Percentiles rank a stretch among this genome's conserved stretches.
Evolutionary conservation across 768 basidiomycete genomes (phyloP).

Genomic region (Cystobasidium ongulense): DNA sequence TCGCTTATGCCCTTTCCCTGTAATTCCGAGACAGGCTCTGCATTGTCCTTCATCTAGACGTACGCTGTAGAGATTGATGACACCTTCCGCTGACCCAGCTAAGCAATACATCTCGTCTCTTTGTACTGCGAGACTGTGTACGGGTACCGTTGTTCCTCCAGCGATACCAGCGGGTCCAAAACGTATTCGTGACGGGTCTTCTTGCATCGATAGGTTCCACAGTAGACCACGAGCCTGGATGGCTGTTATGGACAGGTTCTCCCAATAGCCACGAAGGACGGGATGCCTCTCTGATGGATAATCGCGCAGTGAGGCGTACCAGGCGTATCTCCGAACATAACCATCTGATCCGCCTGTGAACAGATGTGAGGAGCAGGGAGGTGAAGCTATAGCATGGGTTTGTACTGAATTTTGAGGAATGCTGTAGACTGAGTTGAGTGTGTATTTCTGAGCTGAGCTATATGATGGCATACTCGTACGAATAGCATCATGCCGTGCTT

Average conservation of each 20-base stretch:
- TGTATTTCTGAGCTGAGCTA: background rate
- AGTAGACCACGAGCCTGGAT: slow-evolving; percentile 4
- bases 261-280: slow-evolving; percentile 39
- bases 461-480: background rate
- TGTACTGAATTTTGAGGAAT: slow-evolving; percentile 20
- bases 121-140: slow-evolving; percentile 84
- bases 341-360: slow-evolving; percentile 41
- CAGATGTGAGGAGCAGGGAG: slow-evolving; percentile 37
- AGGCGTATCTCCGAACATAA: slow-evolving; percentile 38
- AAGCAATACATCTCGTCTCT: slow-evolving; percentile 88
- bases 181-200: background rate
- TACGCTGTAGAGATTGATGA: slow-evolving; percentile 83
- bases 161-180: slow-evolving; percentile 34
- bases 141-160: slow-evolving; percentile 49
- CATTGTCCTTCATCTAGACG: slow-evolving; percentile 82
- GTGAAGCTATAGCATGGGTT: slow-evolving; percentile 34
- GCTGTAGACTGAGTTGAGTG: slow-evolving; percentile 8
- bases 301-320: slow-evolving; percentile 34
- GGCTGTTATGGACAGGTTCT: slow-evolving; percentile 38
- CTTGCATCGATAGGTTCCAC: background rate
- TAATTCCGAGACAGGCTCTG: slow-evolving; percentile 40
- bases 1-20: slow-evolving; percentile 24
- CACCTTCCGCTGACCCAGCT: slow-evolving; percentile 79
- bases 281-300: slow-evolving; percentile 21
- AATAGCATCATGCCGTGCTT: background rate